Base-by-base conservation (phyloP, 179 eudicot genomes). In the Silene coronaria region DNA sequence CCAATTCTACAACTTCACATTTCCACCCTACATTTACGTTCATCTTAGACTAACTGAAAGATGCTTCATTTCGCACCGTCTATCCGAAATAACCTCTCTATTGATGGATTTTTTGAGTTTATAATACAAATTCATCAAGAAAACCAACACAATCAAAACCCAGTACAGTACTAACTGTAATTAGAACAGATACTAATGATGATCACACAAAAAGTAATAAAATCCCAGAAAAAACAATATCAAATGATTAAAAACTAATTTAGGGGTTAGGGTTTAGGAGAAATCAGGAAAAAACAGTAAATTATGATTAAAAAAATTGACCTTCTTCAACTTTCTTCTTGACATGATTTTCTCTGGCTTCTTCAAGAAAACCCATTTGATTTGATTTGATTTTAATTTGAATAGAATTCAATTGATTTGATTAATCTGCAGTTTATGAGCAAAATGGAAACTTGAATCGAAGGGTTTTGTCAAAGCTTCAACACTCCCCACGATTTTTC, bases 301-400 rank as follows among this genome's bases (percentile, higher is more conserved):
- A 42, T 8, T 26, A 26, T 27, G 51, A 46, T 21, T 1, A 22
- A 60, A 36, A 36, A 10, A 16, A 22, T 13, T 65, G 71, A 92
- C 98, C 98, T 93, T 93, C 98, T 87, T 93, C 97, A 30, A 91
- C 98, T 77, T 93, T 93, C 93, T 93, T 93, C 87, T 93, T 93
- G 38, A 93, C 97, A 76, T 93, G 98, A 74, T 93, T 93, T 82
- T 93, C 91, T 84, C 92, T 85, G 34, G 98, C 98, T 88, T 93
- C 91, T 82, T 91, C 77, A n/a, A 93, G 81, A 55, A 74, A 86
- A 3, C 97, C 91, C 98, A 91, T 91, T 65, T 8, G 70, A 70
- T 24, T 65, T 8, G 70, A 70, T 24, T 17, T 38, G 34, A 10
- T 70, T 10, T 8, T 3, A 32, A 2, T 6, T 55, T 16, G 22